These are phyloP conservation scores for Melampsora larici-populina DNA, from an alignment of 1,284 basidiomycete species.

Conservation along the genomic window DNA sequence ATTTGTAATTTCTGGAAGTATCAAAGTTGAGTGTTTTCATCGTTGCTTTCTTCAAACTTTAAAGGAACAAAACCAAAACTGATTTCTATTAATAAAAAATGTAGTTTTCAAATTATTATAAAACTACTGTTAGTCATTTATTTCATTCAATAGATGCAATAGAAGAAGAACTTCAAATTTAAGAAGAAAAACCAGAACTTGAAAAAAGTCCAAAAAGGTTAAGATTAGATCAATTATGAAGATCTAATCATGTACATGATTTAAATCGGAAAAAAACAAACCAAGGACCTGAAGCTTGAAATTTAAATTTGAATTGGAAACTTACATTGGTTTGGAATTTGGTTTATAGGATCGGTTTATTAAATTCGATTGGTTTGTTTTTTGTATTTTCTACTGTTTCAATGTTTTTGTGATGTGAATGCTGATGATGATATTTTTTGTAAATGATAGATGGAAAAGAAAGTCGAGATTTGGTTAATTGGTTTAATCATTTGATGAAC, in stretches of 20 bases:
- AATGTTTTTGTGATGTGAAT: too few species aligned
- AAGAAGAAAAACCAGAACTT: neutral
- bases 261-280: conserved; percentile 14
- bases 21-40: conserved; percentile 19
- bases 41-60: too few species aligned
- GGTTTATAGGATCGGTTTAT: conserved; percentile 6
- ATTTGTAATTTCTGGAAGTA: conserved; percentile 21
- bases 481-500: conserved; percentile 20
- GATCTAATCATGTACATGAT: conserved; percentile 21
- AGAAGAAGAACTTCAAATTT: too few species aligned
- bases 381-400: too few species aligned
- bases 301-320: conserved; percentile 10
- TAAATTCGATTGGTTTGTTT: neutral
- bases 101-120: conserved; percentile 33
- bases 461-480: conserved; percentile 54
- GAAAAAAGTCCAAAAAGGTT: neutral
- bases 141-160: neutral
- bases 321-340: conserved; percentile 11
- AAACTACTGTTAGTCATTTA: conserved; percentile 15
- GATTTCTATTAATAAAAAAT: neutral
- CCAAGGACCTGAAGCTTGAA: neutral
- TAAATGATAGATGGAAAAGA: neutral
- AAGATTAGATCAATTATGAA: conserved; percentile 13
- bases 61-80: neutral
- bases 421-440: too few species aligned